Conservation (phyloP, 176 grass and related monocot genomes). For the Themeda triandra region DNA sequence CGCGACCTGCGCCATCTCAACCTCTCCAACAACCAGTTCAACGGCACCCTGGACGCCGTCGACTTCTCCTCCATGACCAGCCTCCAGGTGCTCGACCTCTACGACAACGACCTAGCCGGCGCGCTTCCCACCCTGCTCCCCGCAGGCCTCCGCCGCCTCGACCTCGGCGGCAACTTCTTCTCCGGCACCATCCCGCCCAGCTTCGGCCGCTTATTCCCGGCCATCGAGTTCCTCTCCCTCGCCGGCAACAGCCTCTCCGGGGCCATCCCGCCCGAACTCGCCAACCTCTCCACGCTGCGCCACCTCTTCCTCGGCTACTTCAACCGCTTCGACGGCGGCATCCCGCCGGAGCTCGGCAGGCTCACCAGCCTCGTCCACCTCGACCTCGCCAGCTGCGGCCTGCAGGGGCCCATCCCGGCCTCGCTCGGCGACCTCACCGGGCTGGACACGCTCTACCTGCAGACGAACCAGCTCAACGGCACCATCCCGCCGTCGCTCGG, state of each 20-base stretch:
- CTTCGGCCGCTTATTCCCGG: slow-evolving; percentile 33
- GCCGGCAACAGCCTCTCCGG: slow-evolving; percentile 62
- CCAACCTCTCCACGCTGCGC: slow-evolving; percentile 39
- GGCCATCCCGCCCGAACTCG: slow-evolving; percentile 44
- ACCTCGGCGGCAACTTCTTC: slow-evolving; percentile 88
- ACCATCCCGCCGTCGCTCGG: slow-evolving; percentile 42
- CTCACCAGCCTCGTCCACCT: slow-evolving; percentile 53
- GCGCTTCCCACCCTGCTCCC: slow-evolving; percentile 20
- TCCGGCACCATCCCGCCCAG: slow-evolving; percentile 41
- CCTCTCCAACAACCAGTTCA: slow-evolving; percentile 85
- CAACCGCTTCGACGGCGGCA: slow-evolving; percentile 64
- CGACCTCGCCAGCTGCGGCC: slow-evolving; percentile 67
- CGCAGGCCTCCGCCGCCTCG: slow-evolving; percentile 41
- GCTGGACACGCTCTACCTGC: slow-evolving; percentile 73
- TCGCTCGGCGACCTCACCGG: slow-evolving; percentile 42
- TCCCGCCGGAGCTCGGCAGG: slow-evolving; percentile 42
- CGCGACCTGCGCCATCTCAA: slow-evolving; percentile 47
- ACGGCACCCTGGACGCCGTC: slow-evolving; percentile 35
- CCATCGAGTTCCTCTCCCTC: slow-evolving; percentile 57
- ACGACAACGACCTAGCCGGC: slow-evolving; percentile 70
- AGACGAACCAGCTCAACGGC: slow-evolving; percentile 72
- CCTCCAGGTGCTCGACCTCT: slow-evolving; percentile 60
- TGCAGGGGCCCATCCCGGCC: too few relatives aligned
- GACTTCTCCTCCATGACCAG: slow-evolving; percentile 33
- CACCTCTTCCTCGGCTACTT: slow-evolving; percentile 75